Percentiles rank a stretch among this genome's conserved stretches.
Evolutionary conservation across 129 eudicot genomes (phyloP).

Genomic region (Pittosporum tobira): DNA sequence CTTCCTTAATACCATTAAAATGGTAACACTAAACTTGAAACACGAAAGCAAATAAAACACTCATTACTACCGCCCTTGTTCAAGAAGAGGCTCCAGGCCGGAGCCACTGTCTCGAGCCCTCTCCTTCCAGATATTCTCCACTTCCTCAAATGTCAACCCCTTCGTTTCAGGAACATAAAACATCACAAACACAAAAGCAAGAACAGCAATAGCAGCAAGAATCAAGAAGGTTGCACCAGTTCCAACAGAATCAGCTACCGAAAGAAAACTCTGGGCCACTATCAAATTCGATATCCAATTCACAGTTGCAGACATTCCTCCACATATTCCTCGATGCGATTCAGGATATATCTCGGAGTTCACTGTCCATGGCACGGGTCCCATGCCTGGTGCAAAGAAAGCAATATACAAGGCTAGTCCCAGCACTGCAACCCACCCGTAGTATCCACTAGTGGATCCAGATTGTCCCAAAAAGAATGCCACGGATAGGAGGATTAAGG

Average conservation of each 20-base stretch:
- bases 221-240: slow-evolving; percentile 71
- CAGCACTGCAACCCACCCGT: slow-evolving; percentile 73
- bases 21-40: background rate
- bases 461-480: slow-evolving; percentile 60
- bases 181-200: slow-evolving; percentile 55
- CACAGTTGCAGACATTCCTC: slow-evolving; percentile 96
- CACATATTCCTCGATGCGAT: slow-evolving; percentile 76
- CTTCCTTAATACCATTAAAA: too few relatives aligned
- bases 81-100: slow-evolving; percentile 34
- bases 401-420: slow-evolving; percentile 80
- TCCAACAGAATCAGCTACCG: slow-evolving; percentile 73
- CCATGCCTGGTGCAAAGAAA: slow-evolving; percentile 95
- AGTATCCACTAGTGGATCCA: slow-evolving; percentile 15
- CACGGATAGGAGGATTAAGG: slow-evolving; percentile 51
- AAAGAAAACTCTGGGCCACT: slow-evolving; percentile 78
- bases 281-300: slow-evolving; percentile 84
- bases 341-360: slow-evolving; percentile 94
- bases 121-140: slow-evolving; percentile 75
- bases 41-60: background rate
- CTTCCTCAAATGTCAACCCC: slow-evolving; percentile 86
- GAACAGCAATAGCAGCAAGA: slow-evolving; percentile 48
- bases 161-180: slow-evolving; percentile 81
- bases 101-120: slow-evolving; percentile 42
- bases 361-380: slow-evolving; percentile 98
- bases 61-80: slow-evolving; percentile 3